A percentile compares a stretch with the other conserved stretches of the same genome.
These are phyloP conservation scores for Salvia sclarea DNA, from an alignment of 305 asterid genomes.

Conservation along the genomic window DNA sequence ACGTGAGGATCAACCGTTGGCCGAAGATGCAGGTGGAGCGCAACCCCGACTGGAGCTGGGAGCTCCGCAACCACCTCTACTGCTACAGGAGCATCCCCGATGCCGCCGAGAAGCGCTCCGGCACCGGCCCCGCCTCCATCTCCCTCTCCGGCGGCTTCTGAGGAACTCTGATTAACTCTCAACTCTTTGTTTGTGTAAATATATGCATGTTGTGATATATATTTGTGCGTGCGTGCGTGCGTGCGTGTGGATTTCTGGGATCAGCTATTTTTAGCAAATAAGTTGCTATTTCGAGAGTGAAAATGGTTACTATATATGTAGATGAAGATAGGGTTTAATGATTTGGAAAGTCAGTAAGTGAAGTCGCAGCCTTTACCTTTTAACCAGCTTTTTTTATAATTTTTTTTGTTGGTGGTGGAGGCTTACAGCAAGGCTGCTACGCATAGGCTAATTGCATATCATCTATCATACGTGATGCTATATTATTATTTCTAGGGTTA, in stretches of 20 bases:
- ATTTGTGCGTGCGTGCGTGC: not conserved
- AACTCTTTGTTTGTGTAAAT: not conserved
- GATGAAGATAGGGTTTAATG: not conserved
- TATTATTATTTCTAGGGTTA: too few species aligned
- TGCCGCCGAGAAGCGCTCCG: slow-evolving; percentile 48
- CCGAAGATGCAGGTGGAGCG: slow-evolving; percentile 56
- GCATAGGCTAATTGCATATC: too few species aligned
- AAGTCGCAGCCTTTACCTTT: not conserved
- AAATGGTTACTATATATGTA: not conserved
- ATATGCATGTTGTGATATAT: not conserved
- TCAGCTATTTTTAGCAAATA: not conserved
- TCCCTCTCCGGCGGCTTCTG: not conserved
- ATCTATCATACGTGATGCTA: too few species aligned
- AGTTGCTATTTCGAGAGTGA: slow-evolving; percentile 4
- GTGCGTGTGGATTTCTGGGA: not conserved
- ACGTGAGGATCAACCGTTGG: slow-evolving; percentile 84
- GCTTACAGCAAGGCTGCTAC: not conserved
- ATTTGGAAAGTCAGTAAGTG: not conserved
- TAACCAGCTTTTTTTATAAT: not conserved
- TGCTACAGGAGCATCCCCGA: slow-evolving; percentile 68
- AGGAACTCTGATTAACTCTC: not conserved
- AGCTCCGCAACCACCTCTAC: slow-evolving; percentile 51
- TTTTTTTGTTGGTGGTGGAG: not conserved
- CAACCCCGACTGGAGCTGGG: slow-evolving; percentile 82
- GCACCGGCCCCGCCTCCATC: slow-evolving; percentile 61